Base-by-base conservation (phyloP, 169 alveolate genomes). In the Eimeria brunetti region DNA sequence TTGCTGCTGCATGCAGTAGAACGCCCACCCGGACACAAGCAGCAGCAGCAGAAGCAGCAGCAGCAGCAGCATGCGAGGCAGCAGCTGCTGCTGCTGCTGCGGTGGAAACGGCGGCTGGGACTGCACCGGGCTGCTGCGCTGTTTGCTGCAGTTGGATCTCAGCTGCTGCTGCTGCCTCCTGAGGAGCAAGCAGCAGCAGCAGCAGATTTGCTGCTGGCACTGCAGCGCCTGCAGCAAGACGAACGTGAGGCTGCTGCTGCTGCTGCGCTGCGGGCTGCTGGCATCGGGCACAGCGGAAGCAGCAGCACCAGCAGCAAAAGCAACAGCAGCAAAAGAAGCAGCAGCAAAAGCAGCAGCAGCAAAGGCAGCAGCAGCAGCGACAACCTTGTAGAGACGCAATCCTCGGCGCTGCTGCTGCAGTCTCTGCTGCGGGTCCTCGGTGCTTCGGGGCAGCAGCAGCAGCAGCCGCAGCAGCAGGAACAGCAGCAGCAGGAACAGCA, bases 31-130 rank as follows among this genome's bases (percentile, higher is more conserved):
- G 67, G 3, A 41, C 88, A 7, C 18, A 44, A 27, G 56, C 69
- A 49, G 60, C 90, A 49, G 75, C 75, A 83, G 69, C 69, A 49
- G 75, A 51, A 49, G 53, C 49, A n/a, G n/a, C n/a, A n/a, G 53
- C 69, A 51, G 90, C 64, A 44, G 89, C 89, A 81, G 73, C 71
- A 53, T 1, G 90, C 90, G 38, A 0, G 90, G 90, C 90, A 83
- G 90, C 90, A 83, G 90, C 90, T 83, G 75, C 69, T 83, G 90
- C 90, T 53, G 90, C 90, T 83, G 90, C 90, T 83, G 51, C 73
- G 90, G 90, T 83, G 75, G 75, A 49, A 38, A 16, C 90, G 90
- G 38, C 90, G 90, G 33, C 51, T 83, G 73, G 90, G 90, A 14
- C 46, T 56, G 30, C 75, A 49, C 53, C 51, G 76, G 14, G 90